phyloP scores from a whole-genome alignment of 208 protist genomes.

The Leptomonas pyrrhocoris region DNA sequence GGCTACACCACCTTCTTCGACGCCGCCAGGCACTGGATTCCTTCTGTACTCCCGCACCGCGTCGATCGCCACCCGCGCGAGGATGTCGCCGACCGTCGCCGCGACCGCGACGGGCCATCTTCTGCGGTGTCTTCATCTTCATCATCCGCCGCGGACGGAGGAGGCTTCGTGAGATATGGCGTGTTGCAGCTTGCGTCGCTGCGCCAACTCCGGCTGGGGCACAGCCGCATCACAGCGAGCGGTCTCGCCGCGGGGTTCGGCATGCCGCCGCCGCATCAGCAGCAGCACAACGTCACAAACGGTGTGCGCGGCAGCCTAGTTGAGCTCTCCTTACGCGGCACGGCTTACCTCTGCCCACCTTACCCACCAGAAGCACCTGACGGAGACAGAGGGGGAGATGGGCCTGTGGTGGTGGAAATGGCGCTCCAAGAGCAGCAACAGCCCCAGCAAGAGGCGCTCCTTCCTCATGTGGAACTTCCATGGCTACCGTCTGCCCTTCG shows the following conservation, averaged over 20 bases:
- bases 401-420: neutral
- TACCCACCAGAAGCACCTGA: neutral
- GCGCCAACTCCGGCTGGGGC: constrained; percentile 2
- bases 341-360: constrained; percentile 3
- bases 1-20: neutral
- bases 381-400: neutral
- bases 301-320: neutral
- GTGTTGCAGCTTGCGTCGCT: neutral
- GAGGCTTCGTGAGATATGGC: constrained; percentile 5
- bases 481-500: too few relatives aligned
- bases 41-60: neutral
- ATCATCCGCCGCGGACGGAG: neutral
- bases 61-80: too few relatives aligned
- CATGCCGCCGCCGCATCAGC: neutral
- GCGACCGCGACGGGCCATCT: too few relatives aligned
- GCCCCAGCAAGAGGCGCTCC: neutral
- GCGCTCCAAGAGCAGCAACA: neutral
- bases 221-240: constrained; percentile 10
- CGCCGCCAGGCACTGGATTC: neutral
- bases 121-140: too few relatives aligned
- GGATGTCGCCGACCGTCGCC: too few relatives aligned
- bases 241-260: constrained; percentile 7
- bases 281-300: neutral
- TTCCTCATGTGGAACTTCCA: neutral
- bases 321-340: constrained; percentile 3